Base-by-base conservation (phyloP, 352 stramenopile genomes). In the Phytophthora europaea region DNA sequence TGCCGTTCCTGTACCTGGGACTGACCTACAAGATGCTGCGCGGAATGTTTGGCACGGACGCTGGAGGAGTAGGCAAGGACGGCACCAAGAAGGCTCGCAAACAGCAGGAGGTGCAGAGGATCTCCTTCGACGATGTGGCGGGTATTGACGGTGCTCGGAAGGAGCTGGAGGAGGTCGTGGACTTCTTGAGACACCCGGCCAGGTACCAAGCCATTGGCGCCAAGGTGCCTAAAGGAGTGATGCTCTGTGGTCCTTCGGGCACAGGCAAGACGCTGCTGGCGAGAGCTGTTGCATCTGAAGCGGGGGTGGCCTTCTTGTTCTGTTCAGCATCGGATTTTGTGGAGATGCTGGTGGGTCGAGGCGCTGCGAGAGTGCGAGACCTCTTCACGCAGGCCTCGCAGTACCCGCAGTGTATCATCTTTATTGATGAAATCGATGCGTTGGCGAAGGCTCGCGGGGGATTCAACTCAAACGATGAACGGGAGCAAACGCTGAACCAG, bases 341-440 rank as follows among this genome's bases (percentile, higher is more conserved):
- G 10, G 97, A 99, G 70, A 98, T 99, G 94, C 95, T 99, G 36
- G 97, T 99, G 6, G 97, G 97, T 59, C 88, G 98, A 56, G 97
- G 97, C 54, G 95, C 97, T 5, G 95, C 93, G 43, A 92, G 97
- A 62, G 95, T 99, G 31, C 89, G 97, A 63, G 92, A 98, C 58
- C 83, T 99, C 28, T 99, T 99, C 79, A 95, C 83, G 23, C 92
- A 98, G 76, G 97, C 96, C 3, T 93, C 95, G 72, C 97, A 98
- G 84, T 80, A 98, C 88, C 71, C 94, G 33, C 96, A 97, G 28
- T 99, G 96, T 71, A 99, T 99, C 72, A 98, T 99, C 73, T 99
- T 99, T 76, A 99, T 99, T 71, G 97, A 99, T 79, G 97, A 99
- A 68, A 98, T 99, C 73, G 97, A 99, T 85, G 95, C 97, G 23